Evolutionary conservation across 106 monocot genomes (phyloP).

Genomic region (Dioscorea alata): DNA sequence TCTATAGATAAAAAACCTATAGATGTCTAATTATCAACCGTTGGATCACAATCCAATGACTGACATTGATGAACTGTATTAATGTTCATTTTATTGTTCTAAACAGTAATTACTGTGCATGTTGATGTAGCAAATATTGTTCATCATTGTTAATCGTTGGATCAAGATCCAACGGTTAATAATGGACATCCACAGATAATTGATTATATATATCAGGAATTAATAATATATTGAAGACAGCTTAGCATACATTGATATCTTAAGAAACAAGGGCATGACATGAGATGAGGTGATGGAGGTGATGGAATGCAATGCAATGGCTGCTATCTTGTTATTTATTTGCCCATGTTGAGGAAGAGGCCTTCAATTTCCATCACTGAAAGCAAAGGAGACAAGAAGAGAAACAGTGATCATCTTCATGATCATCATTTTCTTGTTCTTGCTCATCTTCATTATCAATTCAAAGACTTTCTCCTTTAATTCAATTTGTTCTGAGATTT

Average conservation of each 20-base stretch:
- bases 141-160: no score
- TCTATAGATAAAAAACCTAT: no score
- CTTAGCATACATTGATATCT: not conserved
- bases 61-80: no score
- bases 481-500: no score
- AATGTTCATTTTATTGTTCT: no score
- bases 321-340: conserved; percentile 23
- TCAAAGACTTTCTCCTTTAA: not conserved
- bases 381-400: conserved; percentile 5
- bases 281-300: not conserved
- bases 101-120: no score
- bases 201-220: no score
- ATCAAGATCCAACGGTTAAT: no score
- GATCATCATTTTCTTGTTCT: not conserved
- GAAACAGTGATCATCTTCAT: not conserved
- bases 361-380: not conserved
- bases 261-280: not conserved
- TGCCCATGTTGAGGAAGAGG: conserved; percentile 19
- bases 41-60: no score
- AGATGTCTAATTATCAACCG: no score
- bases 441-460: conserved; percentile 1
- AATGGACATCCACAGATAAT: not conserved
- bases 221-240: not conserved
- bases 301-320: conserved; percentile 16
- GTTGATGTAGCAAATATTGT: no score